Evolutionary conservation across 352 stramenopile genomes (phyloP).

Genomic region (Phytophthora uliginosa): DNA sequence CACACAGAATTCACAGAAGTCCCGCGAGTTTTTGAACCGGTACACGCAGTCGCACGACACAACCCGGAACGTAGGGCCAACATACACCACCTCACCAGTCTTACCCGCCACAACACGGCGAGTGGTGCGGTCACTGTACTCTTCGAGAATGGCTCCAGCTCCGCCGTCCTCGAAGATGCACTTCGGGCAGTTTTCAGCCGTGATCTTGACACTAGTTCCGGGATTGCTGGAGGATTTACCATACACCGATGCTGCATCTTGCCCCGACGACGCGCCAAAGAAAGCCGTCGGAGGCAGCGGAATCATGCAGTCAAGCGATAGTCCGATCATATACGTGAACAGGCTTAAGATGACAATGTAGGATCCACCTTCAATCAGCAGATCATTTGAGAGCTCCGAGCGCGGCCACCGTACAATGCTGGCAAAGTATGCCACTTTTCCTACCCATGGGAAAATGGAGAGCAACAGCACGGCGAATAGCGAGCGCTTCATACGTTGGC

Average conservation of each 20-base stretch:
- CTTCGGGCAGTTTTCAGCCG: slow-evolving; percentile 82
- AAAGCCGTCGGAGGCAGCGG: slow-evolving; percentile 80
- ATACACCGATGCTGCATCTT: slow-evolving; percentile 58
- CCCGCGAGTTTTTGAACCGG: slow-evolving; percentile 63
- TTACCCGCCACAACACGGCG: slow-evolving; percentile 48
- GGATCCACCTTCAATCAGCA: slow-evolving; percentile 53
- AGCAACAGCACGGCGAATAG: slow-evolving; percentile 65
- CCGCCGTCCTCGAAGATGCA: slow-evolving; percentile 88
- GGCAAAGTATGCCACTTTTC: slow-evolving; percentile 73
- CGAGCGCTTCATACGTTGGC: slow-evolving; percentile 66
- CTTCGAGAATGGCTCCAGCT: slow-evolving; percentile 73
- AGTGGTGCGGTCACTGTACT: slow-evolving; percentile 68
- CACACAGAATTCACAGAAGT: slow-evolving; percentile 84
- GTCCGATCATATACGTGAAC: slow-evolving; percentile 52
- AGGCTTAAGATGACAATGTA: slow-evolving; percentile 53
- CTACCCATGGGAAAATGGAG: slow-evolving; percentile 70
- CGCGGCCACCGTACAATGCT: slow-evolving; percentile 56
- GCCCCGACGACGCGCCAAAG: slow-evolving; percentile 64
- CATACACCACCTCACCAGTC: slow-evolving; percentile 61
- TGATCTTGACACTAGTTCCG: slow-evolving; percentile 49
- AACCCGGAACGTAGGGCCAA: slow-evolving; percentile 86
- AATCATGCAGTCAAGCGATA: slow-evolving; percentile 70
- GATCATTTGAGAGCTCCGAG: slow-evolving; percentile 46
- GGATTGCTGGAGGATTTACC: slow-evolving; percentile 34
- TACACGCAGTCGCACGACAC: slow-evolving; percentile 89